Evolutionary conservation across 768 basidiomycete genomes (phyloP).

Genomic region (Butyriboletus loyo): DNA sequence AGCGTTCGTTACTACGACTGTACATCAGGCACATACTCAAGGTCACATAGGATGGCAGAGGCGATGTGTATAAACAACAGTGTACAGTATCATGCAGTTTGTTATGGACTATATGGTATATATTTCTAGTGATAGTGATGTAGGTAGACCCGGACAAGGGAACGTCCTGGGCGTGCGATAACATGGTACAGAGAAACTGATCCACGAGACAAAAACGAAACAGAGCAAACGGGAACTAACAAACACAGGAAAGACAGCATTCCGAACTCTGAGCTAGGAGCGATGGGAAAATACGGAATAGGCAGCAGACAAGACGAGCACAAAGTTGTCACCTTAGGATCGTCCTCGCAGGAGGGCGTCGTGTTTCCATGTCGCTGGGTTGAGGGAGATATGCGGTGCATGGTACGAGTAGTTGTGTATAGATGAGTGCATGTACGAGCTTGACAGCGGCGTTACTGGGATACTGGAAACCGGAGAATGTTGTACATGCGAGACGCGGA

Average conservation of each 20-base stretch:
- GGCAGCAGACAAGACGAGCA: not conserved
- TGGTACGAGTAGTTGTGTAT: slow-evolving; percentile 43
- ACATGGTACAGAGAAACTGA: slow-evolving; percentile 24
- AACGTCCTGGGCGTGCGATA: slow-evolving; percentile 2
- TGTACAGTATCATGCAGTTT: slow-evolving; percentile 33
- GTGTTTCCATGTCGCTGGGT: slow-evolving; percentile 45
- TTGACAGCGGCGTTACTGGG: slow-evolving; percentile 29
- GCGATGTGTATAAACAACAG: slow-evolving; percentile 29
- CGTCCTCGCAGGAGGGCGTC: slow-evolving; percentile 40
- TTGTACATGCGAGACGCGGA: slow-evolving; percentile 29
- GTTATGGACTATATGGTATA: slow-evolving; percentile 31
- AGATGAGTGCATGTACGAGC: slow-evolving; percentile 42
- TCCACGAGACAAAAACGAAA: slow-evolving; percentile 17
- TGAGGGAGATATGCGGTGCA: slow-evolving; percentile 34
- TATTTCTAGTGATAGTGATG: slow-evolving; percentile 29
- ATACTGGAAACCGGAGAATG: slow-evolving; percentile 32
- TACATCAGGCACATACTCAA: slow-evolving; percentile 25
- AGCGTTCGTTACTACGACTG: slow-evolving; percentile 11
- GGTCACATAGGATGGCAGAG: slow-evolving; percentile 10
- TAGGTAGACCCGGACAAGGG: slow-evolving; percentile 1
- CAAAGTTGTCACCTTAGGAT: slow-evolving; percentile 16
- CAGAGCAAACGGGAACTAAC: slow-evolving; percentile 1
- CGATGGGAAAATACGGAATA: not conserved
- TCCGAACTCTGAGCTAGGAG: not conserved
- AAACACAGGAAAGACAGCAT: not conserved